A percentile compares a stretch with the other conserved stretches of the same genome.
Conservation (phyloP, 805 yeast genomes). For the Pachysolen tannophilus region DNA sequence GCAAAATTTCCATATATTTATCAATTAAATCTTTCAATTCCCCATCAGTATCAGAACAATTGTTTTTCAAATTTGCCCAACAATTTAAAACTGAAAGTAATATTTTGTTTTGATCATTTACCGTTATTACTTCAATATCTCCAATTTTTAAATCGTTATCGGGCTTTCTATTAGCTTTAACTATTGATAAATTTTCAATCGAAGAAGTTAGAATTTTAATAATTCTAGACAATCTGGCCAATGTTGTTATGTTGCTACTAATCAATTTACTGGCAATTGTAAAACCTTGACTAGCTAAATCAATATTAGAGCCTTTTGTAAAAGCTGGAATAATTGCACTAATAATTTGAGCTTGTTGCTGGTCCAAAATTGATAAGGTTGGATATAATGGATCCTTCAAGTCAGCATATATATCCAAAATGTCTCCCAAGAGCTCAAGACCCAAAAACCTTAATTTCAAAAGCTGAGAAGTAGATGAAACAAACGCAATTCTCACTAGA, state of each 20-base stretch:
- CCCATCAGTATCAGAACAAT: constrained; percentile 23
- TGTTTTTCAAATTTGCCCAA: constrained; percentile 57
- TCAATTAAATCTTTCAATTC: constrained; percentile 42
- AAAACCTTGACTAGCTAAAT: constrained; percentile 69
- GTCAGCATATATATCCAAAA: constrained; percentile 52
- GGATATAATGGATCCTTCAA: constrained; percentile 67
- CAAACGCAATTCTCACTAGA: constrained; percentile 68
- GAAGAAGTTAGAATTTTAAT: constrained; percentile 58
- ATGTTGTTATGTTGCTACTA: constrained; percentile 46
- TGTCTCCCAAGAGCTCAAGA: constrained; percentile 52
- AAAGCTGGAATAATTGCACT: constrained; percentile 89
- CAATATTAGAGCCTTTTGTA: constrained; percentile 60
- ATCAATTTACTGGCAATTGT: constrained; percentile 72
- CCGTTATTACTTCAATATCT: constrained; percentile 40
- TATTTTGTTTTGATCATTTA: constrained; percentile 40
- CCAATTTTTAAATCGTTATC: constrained; percentile 42
- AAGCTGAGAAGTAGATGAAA: constrained; percentile 71
- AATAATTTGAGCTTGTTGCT: constrained; percentile 90
- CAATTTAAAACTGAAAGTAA: constrained; percentile 57
- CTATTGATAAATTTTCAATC: constrained; percentile 44
- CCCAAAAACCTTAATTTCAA: constrained; percentile 56
- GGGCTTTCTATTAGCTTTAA: constrained; percentile 19
- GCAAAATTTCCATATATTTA: constrained; percentile 50
- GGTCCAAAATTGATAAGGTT: constrained; percentile 66
- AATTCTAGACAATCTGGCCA: constrained; percentile 43